Evolutionary conservation across 257 asterid genomes (phyloP).

Genomic region (Salvia miltiorrhiza): DNA sequence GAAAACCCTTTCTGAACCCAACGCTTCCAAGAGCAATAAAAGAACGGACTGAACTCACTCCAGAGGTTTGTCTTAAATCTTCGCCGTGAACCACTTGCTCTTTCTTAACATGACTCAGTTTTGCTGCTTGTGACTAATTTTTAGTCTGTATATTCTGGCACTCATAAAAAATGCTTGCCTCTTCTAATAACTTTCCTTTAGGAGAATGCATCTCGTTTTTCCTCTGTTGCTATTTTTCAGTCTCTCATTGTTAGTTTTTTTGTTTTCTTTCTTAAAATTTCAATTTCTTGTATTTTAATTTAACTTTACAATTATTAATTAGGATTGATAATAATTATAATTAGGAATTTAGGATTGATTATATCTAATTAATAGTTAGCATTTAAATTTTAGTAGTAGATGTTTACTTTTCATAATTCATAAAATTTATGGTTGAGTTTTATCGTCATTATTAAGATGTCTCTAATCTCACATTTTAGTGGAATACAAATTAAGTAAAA

Average conservation of each 20-base stretch:
- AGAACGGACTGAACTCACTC: conserved; percentile 33
- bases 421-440: no score
- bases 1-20: conserved; percentile 67
- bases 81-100: not conserved
- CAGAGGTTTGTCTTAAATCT: not conserved
- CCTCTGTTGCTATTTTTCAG: not conserved
- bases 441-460: no score
- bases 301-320: not conserved
- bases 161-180: not conserved
- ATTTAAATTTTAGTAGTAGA: no score
- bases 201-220: not conserved
- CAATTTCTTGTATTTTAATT: not conserved
- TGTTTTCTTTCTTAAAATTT: not conserved
- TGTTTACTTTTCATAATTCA: no score
- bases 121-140: not conserved
- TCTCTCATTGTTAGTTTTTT: not conserved
- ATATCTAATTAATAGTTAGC: not conserved
- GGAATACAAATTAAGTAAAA: no score
- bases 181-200: not conserved
- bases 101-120: not conserved
- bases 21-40: conserved; percentile 38
- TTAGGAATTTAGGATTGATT: not conserved
- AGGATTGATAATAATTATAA: no score
- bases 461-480: no score
- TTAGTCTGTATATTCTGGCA: not conserved